A percentile compares a stretch with the other conserved stretches of the same genome.
phyloP scores from a whole-genome alignment of 1,284 basidiomycete genomes.

The Neonothopanus nambi region DNA sequence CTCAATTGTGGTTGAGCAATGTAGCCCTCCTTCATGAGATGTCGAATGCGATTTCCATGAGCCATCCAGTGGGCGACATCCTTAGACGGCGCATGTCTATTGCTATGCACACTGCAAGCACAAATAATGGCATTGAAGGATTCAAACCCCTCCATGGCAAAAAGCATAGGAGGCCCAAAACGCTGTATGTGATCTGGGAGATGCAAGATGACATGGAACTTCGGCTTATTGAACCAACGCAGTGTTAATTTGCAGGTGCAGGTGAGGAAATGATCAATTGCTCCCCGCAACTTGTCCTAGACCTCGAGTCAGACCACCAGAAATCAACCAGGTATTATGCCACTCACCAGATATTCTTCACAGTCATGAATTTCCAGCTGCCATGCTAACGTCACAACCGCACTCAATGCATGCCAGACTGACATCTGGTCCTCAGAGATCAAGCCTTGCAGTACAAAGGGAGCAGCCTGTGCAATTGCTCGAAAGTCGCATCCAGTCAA shows the following conservation, averaged over 20 bases:
- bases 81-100: slow-evolving; percentile 41
- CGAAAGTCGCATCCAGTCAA: slow-evolving; percentile 36
- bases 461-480: slow-evolving; percentile 35
- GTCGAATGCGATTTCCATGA: slow-evolving; percentile 33
- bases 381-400: slow-evolving; percentile 34
- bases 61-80: slow-evolving; percentile 41
- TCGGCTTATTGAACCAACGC: slow-evolving; percentile 41
- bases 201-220: slow-evolving; percentile 38
- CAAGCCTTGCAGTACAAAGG: slow-evolving; percentile 36
- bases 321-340: neutral
- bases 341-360: slow-evolving; percentile 29
- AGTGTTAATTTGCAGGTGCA: slow-evolving; percentile 27
- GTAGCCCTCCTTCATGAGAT: slow-evolving; percentile 39
- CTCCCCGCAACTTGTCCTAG: too few relatives aligned
- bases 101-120: slow-evolving; percentile 39
- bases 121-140: slow-evolving; percentile 48
- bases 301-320: too few relatives aligned
- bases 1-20: too few relatives aligned
- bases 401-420: slow-evolving; percentile 32
- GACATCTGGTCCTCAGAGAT: slow-evolving; percentile 21
- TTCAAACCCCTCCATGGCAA: slow-evolving; percentile 44
- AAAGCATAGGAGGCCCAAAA: slow-evolving; percentile 48
- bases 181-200: slow-evolving; percentile 31
- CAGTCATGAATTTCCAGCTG: slow-evolving; percentile 34
- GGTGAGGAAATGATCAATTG: slow-evolving; percentile 32